A percentile compares a stretch with the other conserved stretches of the same genome.
These are phyloP conservation scores for Haematococcus sp. DNA, from an alignment of 139 green algal species.

Conservation along the genomic window DNA sequence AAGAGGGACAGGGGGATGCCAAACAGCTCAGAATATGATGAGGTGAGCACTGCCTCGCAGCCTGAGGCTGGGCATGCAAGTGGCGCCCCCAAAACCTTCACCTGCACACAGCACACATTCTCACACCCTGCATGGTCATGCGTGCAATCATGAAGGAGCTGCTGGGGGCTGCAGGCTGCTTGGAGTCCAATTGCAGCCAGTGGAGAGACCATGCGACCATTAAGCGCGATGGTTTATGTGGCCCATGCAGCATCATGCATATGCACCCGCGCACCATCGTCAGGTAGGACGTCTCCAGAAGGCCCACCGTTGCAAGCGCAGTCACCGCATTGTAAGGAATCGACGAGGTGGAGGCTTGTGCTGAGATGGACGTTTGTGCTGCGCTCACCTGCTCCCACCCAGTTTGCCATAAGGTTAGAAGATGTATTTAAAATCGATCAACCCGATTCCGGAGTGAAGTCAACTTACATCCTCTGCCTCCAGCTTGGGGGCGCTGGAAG, in stretches of 20 bases:
- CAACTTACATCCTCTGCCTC: too few species aligned
- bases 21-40: constrained; percentile 68
- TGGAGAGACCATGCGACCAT: background rate
- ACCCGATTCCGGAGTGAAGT: too few species aligned
- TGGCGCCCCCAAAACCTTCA: constrained; percentile 56
- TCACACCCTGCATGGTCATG: background rate
- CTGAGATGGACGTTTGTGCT: too few species aligned
- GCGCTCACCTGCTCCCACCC: too few species aligned
- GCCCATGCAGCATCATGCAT: too few species aligned
- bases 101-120: constrained; percentile 19
- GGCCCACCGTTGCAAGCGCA: constrained; percentile 48
- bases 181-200: too few species aligned
- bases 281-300: constrained; percentile 81
- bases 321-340: constrained; percentile 29
- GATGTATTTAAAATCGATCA: too few species aligned
- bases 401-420: too few species aligned
- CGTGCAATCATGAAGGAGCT: background rate
- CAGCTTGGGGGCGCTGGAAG: too few species aligned
- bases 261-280: constrained; percentile 38
- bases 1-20: constrained; percentile 69
- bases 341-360: background rate
- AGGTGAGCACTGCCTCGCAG: constrained; percentile 74
- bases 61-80: constrained; percentile 67
- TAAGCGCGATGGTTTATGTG: too few species aligned
- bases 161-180: too few species aligned